Base-by-base conservation (phyloP, 345 rosid genomes). In the Syzygium grande region DNA sequence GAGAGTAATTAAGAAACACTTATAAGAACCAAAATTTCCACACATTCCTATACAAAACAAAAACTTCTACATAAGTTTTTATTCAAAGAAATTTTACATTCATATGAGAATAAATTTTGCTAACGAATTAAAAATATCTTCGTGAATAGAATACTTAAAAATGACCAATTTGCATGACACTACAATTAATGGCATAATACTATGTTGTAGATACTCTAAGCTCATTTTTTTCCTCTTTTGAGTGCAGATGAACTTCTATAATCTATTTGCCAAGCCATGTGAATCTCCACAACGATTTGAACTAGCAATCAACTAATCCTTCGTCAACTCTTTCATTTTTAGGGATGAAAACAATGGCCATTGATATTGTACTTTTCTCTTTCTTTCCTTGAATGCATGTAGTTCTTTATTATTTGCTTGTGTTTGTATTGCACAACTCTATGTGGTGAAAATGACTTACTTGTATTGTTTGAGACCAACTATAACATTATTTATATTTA, bases 361-460 rank as follows among this genome's bases (percentile, higher is more conserved):
- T 25, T 59, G 2, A 11, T 59, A 25, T 59, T 59, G 65, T 59
- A 25, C 27, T 59, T 59, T 59, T 59, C 25, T 11, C 15, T 2
- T 11, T 25, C 27, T 25, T 59, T 25, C 27, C 65, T 59, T 59
- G 16, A 59, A 11, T 0, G 4, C 7, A 14, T 59, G 65, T 59
- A 11, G 30, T 59, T 27, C 65, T 25, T 25, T 59, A 59, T 13
- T 59, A 59, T 59, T 25, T 59, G 30, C 30, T 59, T 59, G 29
- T 0, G 16, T 27, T 59, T 11, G 16, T 59, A 59, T 11, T 25
- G 30, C 65, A 25, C 25, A 59, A 27, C 27, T 59, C 16, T 59
- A 15, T 11, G 0, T 0, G 0, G 1, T 7, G 65, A 43, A 43
- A 59, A 59, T 59, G 65, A 5, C 65, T 25, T 27, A 5, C 15